A percentile compares a stretch with the other conserved stretches of the same genome.
phyloP scores from a whole-genome alignment of 441 rosid species.

The Erodium chrysanthum region DNA sequence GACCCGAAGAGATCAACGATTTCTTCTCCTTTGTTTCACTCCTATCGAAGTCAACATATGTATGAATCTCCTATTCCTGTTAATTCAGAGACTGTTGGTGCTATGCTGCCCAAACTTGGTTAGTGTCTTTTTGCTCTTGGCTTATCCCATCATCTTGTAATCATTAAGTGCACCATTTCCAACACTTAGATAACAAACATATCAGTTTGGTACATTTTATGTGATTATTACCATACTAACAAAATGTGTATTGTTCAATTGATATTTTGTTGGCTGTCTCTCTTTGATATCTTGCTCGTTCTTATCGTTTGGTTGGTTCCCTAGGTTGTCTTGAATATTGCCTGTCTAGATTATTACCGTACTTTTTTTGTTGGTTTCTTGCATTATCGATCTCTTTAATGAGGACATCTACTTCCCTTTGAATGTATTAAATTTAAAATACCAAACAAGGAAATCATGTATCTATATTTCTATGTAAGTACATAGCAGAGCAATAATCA shows the following conservation, averaged over 20 bases:
- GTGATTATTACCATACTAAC: background rate
- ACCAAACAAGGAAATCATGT: too few species aligned
- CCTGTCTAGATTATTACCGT: too few species aligned
- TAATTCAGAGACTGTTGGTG: constrained; percentile 67
- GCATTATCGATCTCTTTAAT: background rate
- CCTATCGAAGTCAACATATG: constrained; percentile 75
- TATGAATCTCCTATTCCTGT: constrained; percentile 68
- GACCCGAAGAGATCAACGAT: constrained; percentile 78
- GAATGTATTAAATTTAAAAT: too few species aligned
- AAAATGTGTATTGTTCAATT: too few species aligned
- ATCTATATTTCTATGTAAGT: too few species aligned
- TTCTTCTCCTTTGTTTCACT: constrained; percentile 62
- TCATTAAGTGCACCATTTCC: background rate
- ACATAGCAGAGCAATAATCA: background rate
- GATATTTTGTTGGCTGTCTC: background rate
- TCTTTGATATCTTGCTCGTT: too few species aligned
- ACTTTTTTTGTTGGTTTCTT: background rate
- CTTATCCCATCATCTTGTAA: background rate
- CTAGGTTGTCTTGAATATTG: too few species aligned
- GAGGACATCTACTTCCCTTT: background rate
- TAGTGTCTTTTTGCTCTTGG: constrained; percentile 22
- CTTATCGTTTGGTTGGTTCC: too few species aligned
- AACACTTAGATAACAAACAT: background rate
- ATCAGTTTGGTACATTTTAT: background rate
- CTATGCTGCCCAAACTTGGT: constrained; percentile 95